Conservation (phyloP, 257 asterid genomes). For the Solanum ossicruentum region DNA sequence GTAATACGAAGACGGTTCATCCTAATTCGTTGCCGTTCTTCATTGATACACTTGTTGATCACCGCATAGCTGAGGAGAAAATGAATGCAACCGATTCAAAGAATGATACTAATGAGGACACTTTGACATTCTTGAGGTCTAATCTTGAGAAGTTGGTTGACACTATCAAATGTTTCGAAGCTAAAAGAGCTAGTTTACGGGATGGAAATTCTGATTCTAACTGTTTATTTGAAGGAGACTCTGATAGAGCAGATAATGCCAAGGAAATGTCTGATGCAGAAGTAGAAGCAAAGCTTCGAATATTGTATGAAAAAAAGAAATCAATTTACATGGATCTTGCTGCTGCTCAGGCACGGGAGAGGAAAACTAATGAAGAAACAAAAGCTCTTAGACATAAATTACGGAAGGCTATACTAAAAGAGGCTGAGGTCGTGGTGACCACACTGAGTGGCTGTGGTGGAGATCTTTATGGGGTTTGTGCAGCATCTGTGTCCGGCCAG, state of each 20-base stretch:
- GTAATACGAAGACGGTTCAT: slow-evolving; percentile 84
- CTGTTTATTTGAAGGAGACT: slow-evolving; percentile 33
- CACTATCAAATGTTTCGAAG: slow-evolving; percentile 63
- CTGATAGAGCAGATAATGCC: slow-evolving; percentile 20
- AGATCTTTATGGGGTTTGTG: slow-evolving; percentile 82
- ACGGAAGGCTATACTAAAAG: slow-evolving; percentile 72
- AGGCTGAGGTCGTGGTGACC: slow-evolving; percentile 92
- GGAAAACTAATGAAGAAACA: slow-evolving; percentile 64
- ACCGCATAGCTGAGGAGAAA: slow-evolving; percentile 57
- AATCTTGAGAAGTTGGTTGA: slow-evolving; percentile 83
- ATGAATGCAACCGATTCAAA: slow-evolving; percentile 30
- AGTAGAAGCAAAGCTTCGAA: slow-evolving; percentile 59
- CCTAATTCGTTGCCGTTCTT: slow-evolving; percentile 81
- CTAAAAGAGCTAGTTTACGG: slow-evolving; percentile 60
- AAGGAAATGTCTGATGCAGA: slow-evolving; percentile 56
- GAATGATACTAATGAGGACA: slow-evolving; percentile 25
- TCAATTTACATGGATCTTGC: slow-evolving; percentile 56
- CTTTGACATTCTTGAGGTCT: slow-evolving; percentile 43
- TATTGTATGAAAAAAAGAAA: slow-evolving; percentile 64
- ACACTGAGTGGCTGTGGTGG: slow-evolving; percentile 99
- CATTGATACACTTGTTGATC: slow-evolving; percentile 85
- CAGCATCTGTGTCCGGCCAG: slow-evolving; percentile 59
- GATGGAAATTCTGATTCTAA: slow-evolving; percentile 38
- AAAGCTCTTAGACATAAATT: slow-evolving; percentile 74
- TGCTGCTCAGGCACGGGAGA: slow-evolving; percentile 66